phyloP scores from a whole-genome alignment of 176 grass and related monocot genomes.

The Musa schizocarpa region DNA sequence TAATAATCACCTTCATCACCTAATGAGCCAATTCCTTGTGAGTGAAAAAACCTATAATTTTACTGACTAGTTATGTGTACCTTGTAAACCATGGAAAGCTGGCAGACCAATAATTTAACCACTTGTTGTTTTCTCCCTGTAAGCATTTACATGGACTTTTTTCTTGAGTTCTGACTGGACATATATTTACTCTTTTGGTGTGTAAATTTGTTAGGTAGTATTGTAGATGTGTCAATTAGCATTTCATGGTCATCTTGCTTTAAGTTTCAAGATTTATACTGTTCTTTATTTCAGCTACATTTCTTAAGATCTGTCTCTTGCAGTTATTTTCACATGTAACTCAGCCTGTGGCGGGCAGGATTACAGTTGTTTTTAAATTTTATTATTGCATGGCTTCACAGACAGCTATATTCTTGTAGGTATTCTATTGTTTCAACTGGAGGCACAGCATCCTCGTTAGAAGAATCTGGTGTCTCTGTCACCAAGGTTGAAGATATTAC shows the following conservation, averaged over 20 bases:
- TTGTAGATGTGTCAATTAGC: too few species aligned
- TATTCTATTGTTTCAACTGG: constrained; percentile 83
- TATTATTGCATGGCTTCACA: background rate
- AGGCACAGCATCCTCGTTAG: constrained; percentile 70
- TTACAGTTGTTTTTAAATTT: too few species aligned
- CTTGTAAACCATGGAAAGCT: background rate
- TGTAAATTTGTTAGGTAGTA: too few species aligned
- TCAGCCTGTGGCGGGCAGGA: too few species aligned
- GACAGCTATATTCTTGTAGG: constrained; percentile 15
- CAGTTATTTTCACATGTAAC: too few species aligned
- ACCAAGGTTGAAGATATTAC: constrained; percentile 94
- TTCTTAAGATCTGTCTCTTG: too few species aligned
- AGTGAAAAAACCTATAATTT: background rate
- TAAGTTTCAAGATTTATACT: too few species aligned
- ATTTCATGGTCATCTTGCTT: too few species aligned
- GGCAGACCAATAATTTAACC: background rate
- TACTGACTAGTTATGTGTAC: background rate
- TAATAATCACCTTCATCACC: background rate
- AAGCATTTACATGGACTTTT: background rate
- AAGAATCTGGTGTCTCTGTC: constrained; percentile 66
- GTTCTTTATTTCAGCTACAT: too few species aligned
- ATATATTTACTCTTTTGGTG: too few species aligned
- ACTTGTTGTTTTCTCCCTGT: background rate
- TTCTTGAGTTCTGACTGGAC: too few species aligned
- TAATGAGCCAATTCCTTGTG: background rate